Percentiles rank a stretch among this genome's conserved stretches.
Conservation (phyloP, 1,284 basidiomycete genomes). For the Fomitopsis pinicola region DNA sequence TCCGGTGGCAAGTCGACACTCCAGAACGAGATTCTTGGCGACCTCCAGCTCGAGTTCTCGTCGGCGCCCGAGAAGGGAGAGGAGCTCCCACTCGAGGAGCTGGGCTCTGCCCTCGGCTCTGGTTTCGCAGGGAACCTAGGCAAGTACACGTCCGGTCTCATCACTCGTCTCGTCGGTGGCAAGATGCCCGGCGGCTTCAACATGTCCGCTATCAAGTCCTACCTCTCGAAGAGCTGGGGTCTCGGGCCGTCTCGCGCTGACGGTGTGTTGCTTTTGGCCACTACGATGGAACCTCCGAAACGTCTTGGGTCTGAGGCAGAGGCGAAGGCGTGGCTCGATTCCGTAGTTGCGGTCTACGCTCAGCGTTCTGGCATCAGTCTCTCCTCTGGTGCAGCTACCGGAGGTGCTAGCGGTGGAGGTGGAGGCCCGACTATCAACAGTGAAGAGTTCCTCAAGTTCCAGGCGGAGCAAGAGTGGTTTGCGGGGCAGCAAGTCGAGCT, state of each 20-base stretch:
- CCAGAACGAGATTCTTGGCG: slow-evolving; percentile 95
- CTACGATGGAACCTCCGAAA: slow-evolving; percentile 92
- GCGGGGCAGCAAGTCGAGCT: slow-evolving; percentile 92
- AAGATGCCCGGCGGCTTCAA: slow-evolving; percentile 99
- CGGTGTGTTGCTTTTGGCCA: slow-evolving; percentile 86
- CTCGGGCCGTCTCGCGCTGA: slow-evolving; percentile 88
- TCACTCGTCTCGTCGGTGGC: slow-evolving; percentile 88
- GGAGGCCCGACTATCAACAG: slow-evolving; percentile 92
- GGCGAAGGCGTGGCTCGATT: slow-evolving; percentile 92
- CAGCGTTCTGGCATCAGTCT: slow-evolving; percentile 85
- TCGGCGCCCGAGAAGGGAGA: slow-evolving; percentile 97
- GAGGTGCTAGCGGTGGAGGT: slow-evolving; percentile 55
- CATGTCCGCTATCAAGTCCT: slow-evolving; percentile 84
- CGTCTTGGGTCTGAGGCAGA: slow-evolving; percentile 90
- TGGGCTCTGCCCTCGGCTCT: slow-evolving; percentile 80
- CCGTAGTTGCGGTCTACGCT: slow-evolving; percentile 81
- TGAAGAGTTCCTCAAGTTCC: slow-evolving; percentile 97
- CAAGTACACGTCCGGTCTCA: slow-evolving; percentile 91
- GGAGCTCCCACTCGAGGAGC: slow-evolving; percentile 93
- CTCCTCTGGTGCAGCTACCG: slow-evolving; percentile 58
- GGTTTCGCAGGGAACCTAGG: slow-evolving; percentile 88
- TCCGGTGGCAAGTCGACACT: slow-evolving; percentile 98
- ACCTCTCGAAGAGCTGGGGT: slow-evolving; percentile 92
- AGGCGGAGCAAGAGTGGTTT: slow-evolving; percentile 89
- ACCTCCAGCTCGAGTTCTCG: slow-evolving; percentile 86